A percentile compares a stretch with the other conserved stretches of the same genome.
Evolutionary conservation across 257 asterid species (phyloP).

Genomic region (Solanum virginianum): DNA sequence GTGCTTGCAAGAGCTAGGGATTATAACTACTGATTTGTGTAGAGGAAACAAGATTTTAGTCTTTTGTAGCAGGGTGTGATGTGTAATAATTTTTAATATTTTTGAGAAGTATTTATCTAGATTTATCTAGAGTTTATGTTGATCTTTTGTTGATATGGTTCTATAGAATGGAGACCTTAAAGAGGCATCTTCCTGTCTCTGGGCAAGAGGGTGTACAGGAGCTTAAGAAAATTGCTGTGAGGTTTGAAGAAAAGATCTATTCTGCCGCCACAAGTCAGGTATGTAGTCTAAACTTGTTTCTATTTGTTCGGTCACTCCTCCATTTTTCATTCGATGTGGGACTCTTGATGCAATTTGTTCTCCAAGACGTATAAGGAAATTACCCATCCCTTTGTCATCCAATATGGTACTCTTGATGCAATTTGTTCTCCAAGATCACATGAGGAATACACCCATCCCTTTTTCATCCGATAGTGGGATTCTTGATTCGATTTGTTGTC

Average conservation of each 20-base stretch:
- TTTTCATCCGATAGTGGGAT: too few species aligned
- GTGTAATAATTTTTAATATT: neutral
- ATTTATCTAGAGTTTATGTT: neutral
- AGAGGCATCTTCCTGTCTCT: constrained; percentile 81
- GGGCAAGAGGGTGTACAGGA: constrained; percentile 73
- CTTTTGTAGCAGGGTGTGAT: neutral
- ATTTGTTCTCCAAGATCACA: neutral
- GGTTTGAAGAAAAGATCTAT: constrained; percentile 81
- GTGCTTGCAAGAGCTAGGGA: neutral
- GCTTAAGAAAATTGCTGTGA: constrained; percentile 71
- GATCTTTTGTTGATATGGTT: neutral
- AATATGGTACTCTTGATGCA: neutral
- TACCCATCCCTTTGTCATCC: neutral
- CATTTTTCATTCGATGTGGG: neutral
- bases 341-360: neutral
- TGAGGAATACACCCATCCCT: too few species aligned
- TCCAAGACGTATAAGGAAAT: neutral
- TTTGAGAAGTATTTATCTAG: neutral
- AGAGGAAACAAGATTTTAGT: neutral
- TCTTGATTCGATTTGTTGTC: too few species aligned
- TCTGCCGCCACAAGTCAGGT: constrained; percentile 80
- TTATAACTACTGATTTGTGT: neutral
- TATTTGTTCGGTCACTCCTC: neutral
- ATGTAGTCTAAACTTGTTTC: neutral
- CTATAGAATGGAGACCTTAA: constrained; percentile 78